phyloP scores from a whole-genome alignment of 116 monocot genomes.

The Papilionanthe hybrid region DNA sequence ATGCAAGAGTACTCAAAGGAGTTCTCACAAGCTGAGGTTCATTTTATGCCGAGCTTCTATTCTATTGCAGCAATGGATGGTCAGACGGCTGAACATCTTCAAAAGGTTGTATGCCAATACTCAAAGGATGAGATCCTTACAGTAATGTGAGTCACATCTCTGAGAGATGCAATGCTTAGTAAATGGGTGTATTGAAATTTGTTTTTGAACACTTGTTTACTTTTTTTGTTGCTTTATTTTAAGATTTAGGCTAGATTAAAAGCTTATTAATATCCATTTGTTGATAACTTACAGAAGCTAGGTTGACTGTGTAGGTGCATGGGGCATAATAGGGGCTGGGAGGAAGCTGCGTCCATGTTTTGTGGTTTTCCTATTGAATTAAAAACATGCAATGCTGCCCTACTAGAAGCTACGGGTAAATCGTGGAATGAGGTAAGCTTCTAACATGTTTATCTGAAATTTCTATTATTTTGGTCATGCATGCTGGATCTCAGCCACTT shows the following conservation, averaged over 20 bases:
- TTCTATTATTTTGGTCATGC: neutral
- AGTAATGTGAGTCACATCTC: constrained; percentile 62
- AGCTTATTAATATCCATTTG: neutral
- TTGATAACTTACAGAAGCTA: neutral
- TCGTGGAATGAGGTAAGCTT: constrained; percentile 82
- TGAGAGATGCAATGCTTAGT: neutral
- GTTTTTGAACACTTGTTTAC: neutral
- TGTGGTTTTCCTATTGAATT: constrained; percentile 66
- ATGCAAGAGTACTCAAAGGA: constrained; percentile 51
- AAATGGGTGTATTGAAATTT: neutral
- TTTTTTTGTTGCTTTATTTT: neutral
- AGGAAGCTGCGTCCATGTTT: constrained; percentile 93
- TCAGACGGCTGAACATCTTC: constrained; percentile 89
- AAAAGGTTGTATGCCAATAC: constrained; percentile 70
- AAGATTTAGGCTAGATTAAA: neutral
- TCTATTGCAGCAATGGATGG: constrained; percentile 96
- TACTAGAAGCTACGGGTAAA: constrained; percentile 76
- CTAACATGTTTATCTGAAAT: neutral
- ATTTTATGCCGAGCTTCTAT: constrained; percentile 90
- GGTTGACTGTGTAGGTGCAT: constrained; percentile 60
- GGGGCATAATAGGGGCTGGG: constrained; percentile 99
- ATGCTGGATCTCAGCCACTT: neutral
- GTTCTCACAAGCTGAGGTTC: constrained; percentile 64
- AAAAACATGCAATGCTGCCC: constrained; percentile 87
- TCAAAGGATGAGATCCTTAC: constrained; percentile 69